phyloP scores from a whole-genome alignment of 441 rosid genomes.

The Gossypium gossypioides region DNA sequence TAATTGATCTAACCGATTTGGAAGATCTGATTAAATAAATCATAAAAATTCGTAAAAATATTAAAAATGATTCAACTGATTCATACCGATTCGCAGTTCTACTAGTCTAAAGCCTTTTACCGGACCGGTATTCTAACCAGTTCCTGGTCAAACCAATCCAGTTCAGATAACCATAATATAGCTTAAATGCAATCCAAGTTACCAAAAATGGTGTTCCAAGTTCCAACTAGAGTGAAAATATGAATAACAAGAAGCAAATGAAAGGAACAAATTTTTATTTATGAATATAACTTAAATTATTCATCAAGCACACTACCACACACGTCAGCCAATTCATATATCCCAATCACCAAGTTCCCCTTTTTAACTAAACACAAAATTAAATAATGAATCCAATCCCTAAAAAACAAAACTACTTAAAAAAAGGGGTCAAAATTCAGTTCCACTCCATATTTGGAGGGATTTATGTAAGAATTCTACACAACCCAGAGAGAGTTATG shows the following conservation, averaged over 20 bases:
- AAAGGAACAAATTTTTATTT: background rate
- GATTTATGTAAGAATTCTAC: slow-evolving; percentile 32
- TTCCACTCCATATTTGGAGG: slow-evolving; percentile 43
- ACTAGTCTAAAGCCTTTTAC: no score
- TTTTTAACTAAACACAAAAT: slow-evolving; percentile 16
- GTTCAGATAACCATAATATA: background rate
- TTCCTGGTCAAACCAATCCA: no score
- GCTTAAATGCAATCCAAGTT: background rate
- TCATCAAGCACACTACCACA: slow-evolving; percentile 9
- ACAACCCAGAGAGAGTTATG: slow-evolving; percentile 28
- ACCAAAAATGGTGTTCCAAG: background rate
- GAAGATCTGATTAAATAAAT: no score
- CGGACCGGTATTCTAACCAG: no score
- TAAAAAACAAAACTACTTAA: slow-evolving; percentile 26
- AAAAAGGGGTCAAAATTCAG: slow-evolving; percentile 62
- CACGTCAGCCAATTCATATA: slow-evolving; percentile 2
- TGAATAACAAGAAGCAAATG: background rate
- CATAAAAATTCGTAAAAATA: no score
- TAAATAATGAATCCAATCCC: slow-evolving; percentile 43
- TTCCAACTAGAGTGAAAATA: background rate
- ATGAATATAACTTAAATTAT: background rate
- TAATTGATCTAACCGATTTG: no score
- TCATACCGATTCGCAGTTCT: no score
- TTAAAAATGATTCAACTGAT: no score
- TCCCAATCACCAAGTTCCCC: slow-evolving; percentile 29